phyloP scores from a whole-genome alignment of 192 early-diverging fungal genomes.

The Entomortierella lignicola region DNA sequence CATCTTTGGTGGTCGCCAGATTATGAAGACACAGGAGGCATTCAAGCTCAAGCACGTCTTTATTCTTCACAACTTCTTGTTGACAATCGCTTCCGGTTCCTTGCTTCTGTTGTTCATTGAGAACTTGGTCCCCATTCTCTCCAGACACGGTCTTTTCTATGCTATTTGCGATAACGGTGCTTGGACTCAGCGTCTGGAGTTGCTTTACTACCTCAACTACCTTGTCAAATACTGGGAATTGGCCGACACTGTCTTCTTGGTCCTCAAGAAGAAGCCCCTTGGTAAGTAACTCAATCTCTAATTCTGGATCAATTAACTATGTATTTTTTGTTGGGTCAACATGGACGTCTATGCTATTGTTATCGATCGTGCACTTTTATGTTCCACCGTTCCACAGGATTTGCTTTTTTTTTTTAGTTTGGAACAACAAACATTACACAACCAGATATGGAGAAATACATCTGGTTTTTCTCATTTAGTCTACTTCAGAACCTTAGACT shows the following conservation, averaged over 20 bases:
- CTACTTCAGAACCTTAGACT: not conserved
- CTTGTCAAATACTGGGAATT: conserved; percentile 93
- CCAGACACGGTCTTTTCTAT: conserved; percentile 75
- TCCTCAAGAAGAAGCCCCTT: conserved; percentile 84
- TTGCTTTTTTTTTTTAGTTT: not conserved
- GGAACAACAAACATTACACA: not conserved
- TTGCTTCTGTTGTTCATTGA: conserved; percentile 82
- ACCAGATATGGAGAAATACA: not conserved
- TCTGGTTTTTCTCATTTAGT: too few relatives aligned
- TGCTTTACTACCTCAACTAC: conserved; percentile 93
- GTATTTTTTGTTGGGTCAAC: conserved; percentile 7
- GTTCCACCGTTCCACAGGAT: not conserved
- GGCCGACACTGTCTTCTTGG: conserved; percentile 89
- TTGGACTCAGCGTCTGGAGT: conserved; percentile 84
- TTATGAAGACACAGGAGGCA: conserved; percentile 75
- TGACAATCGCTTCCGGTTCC: conserved; percentile 75
- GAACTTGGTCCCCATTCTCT: conserved; percentile 78
- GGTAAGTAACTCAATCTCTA: conserved; percentile 50
- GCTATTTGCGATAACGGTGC: conserved; percentile 74
- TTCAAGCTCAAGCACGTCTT: conserved; percentile 78
- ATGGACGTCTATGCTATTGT: not conserved
- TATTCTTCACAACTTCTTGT: conserved; percentile 84
- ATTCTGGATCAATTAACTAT: not conserved
- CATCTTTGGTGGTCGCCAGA: conserved; percentile 81
- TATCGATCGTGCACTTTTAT: too few relatives aligned